Evolutionary conservation across 2,329 filamentous ascomycete genomes (phyloP).

Genomic region (Neophaeococcomyces aloes): DNA sequence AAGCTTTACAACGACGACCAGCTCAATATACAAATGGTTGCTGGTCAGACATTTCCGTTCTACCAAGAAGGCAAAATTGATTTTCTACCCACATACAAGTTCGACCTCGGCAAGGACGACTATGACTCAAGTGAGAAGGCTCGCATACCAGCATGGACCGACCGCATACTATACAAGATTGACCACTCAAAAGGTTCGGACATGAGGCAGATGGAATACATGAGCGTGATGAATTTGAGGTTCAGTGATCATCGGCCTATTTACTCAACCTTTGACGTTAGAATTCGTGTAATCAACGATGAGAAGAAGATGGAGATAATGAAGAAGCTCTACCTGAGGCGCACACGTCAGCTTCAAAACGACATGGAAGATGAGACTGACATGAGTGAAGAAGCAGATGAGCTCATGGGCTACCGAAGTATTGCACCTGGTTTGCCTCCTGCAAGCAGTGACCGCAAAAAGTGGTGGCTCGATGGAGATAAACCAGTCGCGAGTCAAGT

Average conservation of each 20-base stretch:
- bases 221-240: constrained; percentile 67
- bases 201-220: constrained; percentile 72
- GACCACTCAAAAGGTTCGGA: constrained; percentile 48
- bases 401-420: constrained; percentile 68
- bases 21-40: constrained; percentile 94
- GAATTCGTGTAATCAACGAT: constrained; percentile 71
- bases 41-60: constrained; percentile 76
- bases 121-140: constrained; percentile 92
- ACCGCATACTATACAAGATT: constrained; percentile 71
- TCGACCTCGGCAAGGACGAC: constrained; percentile 72
- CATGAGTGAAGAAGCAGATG: constrained; percentile 49
- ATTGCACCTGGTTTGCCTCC: constrained; percentile 65
- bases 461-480: constrained; percentile 57
- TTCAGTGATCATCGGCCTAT: constrained; percentile 98
- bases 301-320: constrained; percentile 60
- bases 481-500: constrained; percentile 62
- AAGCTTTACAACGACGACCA: constrained; percentile 30
- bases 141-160: constrained; percentile 93
- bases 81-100: constrained; percentile 93
- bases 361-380: constrained; percentile 51
- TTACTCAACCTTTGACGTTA: constrained; percentile 77
- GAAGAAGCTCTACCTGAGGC: constrained; percentile 59
- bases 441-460: constrained; percentile 50
- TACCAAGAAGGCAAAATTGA: constrained; percentile 83
- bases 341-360: constrained; percentile 35